Evolutionary conservation across 768 basidiomycete species (phyloP).

Genomic region (Atractiella rhizophila): DNA sequence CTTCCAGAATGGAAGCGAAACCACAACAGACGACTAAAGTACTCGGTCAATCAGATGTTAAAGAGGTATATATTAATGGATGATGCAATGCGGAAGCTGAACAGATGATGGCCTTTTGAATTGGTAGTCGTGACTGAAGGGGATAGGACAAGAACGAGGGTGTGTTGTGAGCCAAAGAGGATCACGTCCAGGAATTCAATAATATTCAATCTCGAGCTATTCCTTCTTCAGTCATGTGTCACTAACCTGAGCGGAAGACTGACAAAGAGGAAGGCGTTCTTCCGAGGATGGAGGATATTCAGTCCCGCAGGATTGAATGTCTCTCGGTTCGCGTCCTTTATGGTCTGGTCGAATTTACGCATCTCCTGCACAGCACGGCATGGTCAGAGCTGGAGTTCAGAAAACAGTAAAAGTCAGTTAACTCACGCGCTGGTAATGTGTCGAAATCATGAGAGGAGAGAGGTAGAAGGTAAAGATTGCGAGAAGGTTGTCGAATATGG

Average conservation of each 20-base stretch:
- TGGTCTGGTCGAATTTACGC: conserved; percentile 33
- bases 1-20: no score
- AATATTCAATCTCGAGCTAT: conserved; percentile 87
- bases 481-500: conserved; percentile 52
- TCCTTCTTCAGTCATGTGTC: background rate
- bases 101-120: no score
- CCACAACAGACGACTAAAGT: no score
- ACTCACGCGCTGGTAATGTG: conserved; percentile 59
- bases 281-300: conserved; percentile 59
- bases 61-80: no score
- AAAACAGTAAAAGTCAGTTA: background rate
- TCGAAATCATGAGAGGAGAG: conserved; percentile 37
- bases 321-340: conserved; percentile 43
- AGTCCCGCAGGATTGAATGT: conserved; percentile 67
- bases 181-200: conserved; percentile 19
- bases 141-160: no score
- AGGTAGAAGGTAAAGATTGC: conserved; percentile 58
- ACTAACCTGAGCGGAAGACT: conserved; percentile 22
- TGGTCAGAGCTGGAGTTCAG: no score
- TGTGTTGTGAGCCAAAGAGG: no score
- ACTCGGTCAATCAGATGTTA: no score
- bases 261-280: conserved; percentile 75
- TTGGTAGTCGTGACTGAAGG: no score
- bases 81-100: no score
- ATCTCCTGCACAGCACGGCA: conserved; percentile 47